phyloP scores from a whole-genome alignment of 164 flowering plant genomes.

The Kingdonia uniflora region DNA sequence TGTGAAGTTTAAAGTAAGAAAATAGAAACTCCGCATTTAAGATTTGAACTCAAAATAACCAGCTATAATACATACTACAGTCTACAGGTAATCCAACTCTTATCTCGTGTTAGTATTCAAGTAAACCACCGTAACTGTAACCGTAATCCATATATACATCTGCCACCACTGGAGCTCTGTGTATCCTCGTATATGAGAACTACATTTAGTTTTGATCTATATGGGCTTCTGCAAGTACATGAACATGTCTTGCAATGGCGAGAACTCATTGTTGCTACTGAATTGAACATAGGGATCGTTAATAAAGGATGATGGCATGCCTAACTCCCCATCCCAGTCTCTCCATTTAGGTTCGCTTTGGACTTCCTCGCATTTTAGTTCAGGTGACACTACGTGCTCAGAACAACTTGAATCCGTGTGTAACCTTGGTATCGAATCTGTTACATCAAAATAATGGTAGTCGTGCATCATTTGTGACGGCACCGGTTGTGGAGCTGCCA shows the following conservation, averaged over 20 bases:
- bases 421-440: conserved; percentile 46
- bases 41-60: too few species aligned
- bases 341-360: conserved; percentile 52
- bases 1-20: too few species aligned
- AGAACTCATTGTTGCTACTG: conserved; percentile 17
- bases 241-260: conserved; percentile 47
- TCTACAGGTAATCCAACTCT: too few species aligned
- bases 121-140: too few species aligned
- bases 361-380: conserved; percentile 50
- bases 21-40: too few species aligned
- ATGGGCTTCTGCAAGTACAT: conserved; percentile 33
- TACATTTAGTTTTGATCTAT: conserved; percentile 3
- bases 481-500: background rate
- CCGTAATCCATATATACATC: too few species aligned
- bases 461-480: conserved; percentile 8
- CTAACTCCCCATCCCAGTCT: conserved; percentile 21
- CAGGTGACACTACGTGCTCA: conserved; percentile 54
- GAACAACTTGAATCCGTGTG: conserved; percentile 64
- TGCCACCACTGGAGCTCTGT: too few species aligned
- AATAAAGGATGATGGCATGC: conserved; percentile 18
- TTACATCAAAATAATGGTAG: conserved; percentile 22
- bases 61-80: too few species aligned
- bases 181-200: too few species aligned
- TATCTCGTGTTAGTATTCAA: too few species aligned
- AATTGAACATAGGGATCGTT: conserved; percentile 18